These are phyloP conservation scores for Petunia secreta DNA, from an alignment of 257 asterid species.

Conservation along the genomic window DNA sequence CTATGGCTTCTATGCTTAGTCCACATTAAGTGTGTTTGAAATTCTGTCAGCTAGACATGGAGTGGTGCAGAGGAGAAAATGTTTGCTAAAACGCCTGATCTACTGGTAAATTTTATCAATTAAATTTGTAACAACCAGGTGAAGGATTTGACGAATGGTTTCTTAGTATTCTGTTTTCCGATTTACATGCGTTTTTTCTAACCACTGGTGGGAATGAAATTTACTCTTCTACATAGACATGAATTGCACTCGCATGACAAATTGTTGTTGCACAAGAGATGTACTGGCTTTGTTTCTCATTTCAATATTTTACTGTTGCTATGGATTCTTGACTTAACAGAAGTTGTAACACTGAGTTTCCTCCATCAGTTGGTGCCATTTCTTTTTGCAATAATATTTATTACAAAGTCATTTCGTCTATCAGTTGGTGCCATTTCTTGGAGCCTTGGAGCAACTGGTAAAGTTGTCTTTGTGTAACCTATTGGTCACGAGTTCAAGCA, in stretches of 20 bases:
- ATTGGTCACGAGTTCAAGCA: too few species aligned
- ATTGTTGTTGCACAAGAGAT: not conserved
- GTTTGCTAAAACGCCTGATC: too few species aligned
- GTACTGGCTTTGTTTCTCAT: not conserved
- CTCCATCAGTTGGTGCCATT: conserved; percentile 1
- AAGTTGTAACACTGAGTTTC: not conserved
- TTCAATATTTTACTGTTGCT: not conserved
- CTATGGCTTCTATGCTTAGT: not conserved
- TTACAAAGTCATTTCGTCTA: not conserved
- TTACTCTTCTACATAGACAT: not conserved
- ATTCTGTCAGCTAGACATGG: too few species aligned
- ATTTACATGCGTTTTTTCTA: not conserved
- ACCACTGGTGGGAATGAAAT: not conserved
- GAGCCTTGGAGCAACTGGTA: too few species aligned
- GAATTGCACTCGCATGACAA: not conserved
- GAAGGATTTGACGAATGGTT: too few species aligned
- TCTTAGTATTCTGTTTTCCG: not conserved
- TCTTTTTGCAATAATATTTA: not conserved
- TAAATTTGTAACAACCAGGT: too few species aligned
- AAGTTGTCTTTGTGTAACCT: too few species aligned
- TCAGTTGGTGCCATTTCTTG: too few species aligned
- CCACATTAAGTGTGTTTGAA: not conserved
- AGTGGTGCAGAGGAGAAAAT: not conserved
- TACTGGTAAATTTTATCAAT: too few species aligned
- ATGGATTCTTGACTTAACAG: not conserved